Evolutionary conservation across 139 green algal genomes (phyloP), one percentile per base, ranked within the genome.

Genomic region (Haematococcus lacustris): DNA sequence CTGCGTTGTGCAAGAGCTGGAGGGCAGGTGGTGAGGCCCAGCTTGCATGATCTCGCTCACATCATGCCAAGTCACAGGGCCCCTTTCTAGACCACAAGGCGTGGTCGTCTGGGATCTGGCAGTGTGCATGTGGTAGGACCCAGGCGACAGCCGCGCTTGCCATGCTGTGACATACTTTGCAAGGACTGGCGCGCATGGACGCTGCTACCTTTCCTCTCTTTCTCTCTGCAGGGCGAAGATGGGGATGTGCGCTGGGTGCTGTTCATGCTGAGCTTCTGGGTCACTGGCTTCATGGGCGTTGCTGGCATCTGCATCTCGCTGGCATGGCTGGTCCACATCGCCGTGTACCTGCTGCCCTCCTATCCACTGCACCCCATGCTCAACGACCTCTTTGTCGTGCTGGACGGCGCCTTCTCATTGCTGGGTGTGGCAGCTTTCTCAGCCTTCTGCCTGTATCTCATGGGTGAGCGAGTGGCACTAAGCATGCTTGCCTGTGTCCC

Each of bases 381-480:
- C 35, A 98, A 98, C 84, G 53, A 76, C 33, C 70, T 95, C n/a
- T 98, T 98, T 80, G 84, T 91, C 51, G 78, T 82, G 57, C 80
- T 97, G 71, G 92, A 98, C 79, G 69, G 74, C 47, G 91, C 87
- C 9, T 98, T 96, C 68, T 80, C 87, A 7, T 76, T 98, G 7
- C 93, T 98, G 78, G 94, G 94, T 26, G 92, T 87, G 0, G 67
- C 79, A 0, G 83, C 90, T 21, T 98, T 98, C 78, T 86, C 82
- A 25, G 33, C 95, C 43, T 98, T 97, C 84, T 97, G 88, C 74
- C 93, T 97, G 71, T 98, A 98, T 79, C 82, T 97, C 37, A 87
- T 97, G 39, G 71, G 85, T 90, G 69, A 71, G 81, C 30, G 61
- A 28, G 32, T 32, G 32, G 35, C 9, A n/a, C n/a, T n/a, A n/a